phyloP scores from a whole-genome alignment of 257 asterid species.

The Solanum neorickii region DNA sequence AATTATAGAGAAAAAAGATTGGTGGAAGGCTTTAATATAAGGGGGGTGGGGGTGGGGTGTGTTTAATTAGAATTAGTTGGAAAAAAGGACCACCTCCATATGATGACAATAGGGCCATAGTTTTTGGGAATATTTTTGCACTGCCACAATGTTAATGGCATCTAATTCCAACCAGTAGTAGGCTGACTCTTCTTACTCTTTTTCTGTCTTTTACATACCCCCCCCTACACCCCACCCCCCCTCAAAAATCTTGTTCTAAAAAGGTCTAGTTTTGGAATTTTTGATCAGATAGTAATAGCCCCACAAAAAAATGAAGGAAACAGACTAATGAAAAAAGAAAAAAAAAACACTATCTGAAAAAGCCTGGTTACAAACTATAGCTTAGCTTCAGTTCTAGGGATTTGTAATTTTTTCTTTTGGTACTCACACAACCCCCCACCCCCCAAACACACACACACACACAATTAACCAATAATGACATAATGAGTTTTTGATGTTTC shows the following conservation, averaged over 20 bases:
- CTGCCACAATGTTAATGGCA: conserved; percentile 32
- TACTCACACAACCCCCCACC: background rate
- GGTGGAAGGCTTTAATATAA: conserved; percentile 45
- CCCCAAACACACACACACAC: background rate
- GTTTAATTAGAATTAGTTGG: conserved; percentile 73
- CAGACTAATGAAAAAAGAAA: background rate
- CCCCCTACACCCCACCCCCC: background rate
- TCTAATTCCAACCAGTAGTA: conserved; percentile 27
- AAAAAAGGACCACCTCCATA: conserved; percentile 85
- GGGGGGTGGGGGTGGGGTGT: background rate
- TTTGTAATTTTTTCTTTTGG: conserved; percentile 12
- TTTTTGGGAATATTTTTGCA: conserved; percentile 44
- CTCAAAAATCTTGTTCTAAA: background rate
- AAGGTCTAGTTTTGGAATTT: conserved; percentile 9
- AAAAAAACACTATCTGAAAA: conserved; percentile 28
- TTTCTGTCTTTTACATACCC: background rate
- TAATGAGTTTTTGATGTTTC: background rate
- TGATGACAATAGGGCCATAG: conserved; percentile 39
- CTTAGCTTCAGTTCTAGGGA: conserved; percentile 50
- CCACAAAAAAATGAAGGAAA: conserved; percentile 23
- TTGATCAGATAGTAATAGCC: conserved; percentile 22
- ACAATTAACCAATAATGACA: background rate
- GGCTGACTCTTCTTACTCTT: background rate
- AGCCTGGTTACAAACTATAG: conserved; percentile 50
- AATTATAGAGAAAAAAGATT: conserved; percentile 7